phyloP scores from a whole-genome alignment of 2,329 filamentous ascomycete genomes.

The Botrytis sinoallii region DNA sequence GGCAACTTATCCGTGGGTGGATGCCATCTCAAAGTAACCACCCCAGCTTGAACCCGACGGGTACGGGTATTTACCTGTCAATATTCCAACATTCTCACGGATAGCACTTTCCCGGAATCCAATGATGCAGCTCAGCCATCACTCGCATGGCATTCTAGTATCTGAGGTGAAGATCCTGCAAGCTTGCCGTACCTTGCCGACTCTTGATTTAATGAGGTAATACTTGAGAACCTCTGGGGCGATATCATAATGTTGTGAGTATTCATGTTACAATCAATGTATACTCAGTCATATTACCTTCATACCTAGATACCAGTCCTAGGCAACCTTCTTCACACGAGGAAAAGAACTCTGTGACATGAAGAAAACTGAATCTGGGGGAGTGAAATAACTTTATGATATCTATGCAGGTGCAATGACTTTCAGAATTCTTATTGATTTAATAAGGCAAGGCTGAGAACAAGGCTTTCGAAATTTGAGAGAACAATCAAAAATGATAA shows the following conservation, averaged over 20 bases:
- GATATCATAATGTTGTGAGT: not conserved
- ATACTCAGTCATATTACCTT: not conserved
- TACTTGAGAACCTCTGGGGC: not conserved
- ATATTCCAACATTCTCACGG: not conserved
- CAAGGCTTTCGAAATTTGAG: not conserved
- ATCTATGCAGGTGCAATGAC: not conserved
- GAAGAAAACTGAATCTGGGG: not conserved
- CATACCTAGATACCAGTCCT: not conserved
- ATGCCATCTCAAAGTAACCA: not conserved
- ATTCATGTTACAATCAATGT: too few relatives aligned
- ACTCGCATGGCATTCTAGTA: not conserved
- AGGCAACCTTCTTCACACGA: not conserved
- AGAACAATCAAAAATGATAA: not conserved
- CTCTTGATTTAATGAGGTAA: not conserved
- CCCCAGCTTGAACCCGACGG: not conserved
- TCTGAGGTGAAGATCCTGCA: too few relatives aligned
- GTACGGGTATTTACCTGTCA: not conserved
- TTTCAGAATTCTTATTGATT: not conserved
- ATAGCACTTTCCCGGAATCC: not conserved
- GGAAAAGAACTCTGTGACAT: not conserved
- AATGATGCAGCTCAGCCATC: not conserved
- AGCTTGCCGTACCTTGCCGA: not conserved
- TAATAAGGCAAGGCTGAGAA: not conserved
- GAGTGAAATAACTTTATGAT: not conserved
- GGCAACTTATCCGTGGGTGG: not conserved